Conservation (phyloP, 163 green algal species). For the Scenedesmus sp. region DNA sequence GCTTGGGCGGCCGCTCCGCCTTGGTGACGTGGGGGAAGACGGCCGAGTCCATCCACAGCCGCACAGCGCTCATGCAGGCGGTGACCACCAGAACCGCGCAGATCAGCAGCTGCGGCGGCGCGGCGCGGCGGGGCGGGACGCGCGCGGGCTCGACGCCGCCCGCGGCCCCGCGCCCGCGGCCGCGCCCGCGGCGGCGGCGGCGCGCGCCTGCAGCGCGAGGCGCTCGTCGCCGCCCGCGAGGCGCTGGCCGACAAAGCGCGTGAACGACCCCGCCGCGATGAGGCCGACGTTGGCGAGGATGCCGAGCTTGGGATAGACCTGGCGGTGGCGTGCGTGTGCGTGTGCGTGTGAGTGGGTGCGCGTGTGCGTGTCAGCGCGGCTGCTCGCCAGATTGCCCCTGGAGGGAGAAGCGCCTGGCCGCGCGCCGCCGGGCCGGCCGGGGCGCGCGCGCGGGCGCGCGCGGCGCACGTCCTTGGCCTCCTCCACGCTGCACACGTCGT, state of each 20-base stretch:
- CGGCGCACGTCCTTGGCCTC: conserved; percentile 88
- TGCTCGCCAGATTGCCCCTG: background rate
- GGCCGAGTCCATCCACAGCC: conserved; percentile 10
- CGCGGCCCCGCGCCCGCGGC: background rate
- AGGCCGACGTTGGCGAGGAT: conserved; percentile 42
- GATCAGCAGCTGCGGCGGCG: conserved; percentile 21
- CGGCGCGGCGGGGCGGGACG: too few species aligned
- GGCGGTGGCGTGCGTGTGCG: background rate
- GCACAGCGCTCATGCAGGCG: conserved; percentile 25
- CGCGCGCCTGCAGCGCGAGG: conserved; percentile 32
- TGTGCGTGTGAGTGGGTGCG: too few species aligned
- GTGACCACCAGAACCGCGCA: conserved; percentile 18
- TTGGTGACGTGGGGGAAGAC: conserved; percentile 1
- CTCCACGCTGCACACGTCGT: conserved; percentile 85
- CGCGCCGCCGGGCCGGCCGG: too few species aligned
- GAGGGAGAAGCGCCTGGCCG: background rate
- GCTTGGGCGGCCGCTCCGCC: background rate
- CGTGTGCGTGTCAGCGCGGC: background rate
- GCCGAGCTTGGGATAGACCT: background rate
- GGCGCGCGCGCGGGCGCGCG: too few species aligned
- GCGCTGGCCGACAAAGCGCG: conserved; percentile 3
- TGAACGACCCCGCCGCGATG: conserved; percentile 31
- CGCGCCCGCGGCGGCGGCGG: background rate
- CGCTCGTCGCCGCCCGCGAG: conserved; percentile 28
- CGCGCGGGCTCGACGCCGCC: too few species aligned